A percentile compares a stretch with the other conserved stretches of the same genome.
These are phyloP conservation scores for Cicer arietinum DNA, from an alignment of 306 rosid genomes.

Conservation along the genomic window DNA sequence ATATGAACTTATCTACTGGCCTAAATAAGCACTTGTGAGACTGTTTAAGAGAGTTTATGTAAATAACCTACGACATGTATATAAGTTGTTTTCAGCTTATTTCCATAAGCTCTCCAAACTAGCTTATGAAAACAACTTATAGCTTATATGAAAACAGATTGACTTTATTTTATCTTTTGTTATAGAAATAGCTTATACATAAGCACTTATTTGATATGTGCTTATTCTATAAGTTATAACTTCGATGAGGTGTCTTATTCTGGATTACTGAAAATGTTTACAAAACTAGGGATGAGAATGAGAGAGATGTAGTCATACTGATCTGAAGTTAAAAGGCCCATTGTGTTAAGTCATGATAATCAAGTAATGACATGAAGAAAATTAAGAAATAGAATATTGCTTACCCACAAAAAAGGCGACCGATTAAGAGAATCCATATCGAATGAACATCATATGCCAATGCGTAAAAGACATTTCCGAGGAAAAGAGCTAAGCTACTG, in stretches of 20 bases:
- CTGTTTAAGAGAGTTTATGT: no score
- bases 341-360: constrained; percentile 22
- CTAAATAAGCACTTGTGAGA: no score
- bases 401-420: constrained; percentile 97
- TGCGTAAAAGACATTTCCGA: constrained; percentile 85
- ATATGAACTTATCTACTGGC: no score
- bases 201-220: no score
- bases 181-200: no score
- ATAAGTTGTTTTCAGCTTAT: no score
- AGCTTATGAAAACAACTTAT: no score
- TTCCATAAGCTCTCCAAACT: no score
- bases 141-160: no score
- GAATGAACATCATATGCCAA: constrained; percentile 84
- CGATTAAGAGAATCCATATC: constrained; percentile 88
- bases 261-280: not conserved
- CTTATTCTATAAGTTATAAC: no score
- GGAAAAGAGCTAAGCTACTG: constrained; percentile 84
- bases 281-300: not conserved
- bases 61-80: no score
- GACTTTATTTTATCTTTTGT: no score
- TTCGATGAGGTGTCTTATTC: constrained; percentile 1
- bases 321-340: constrained; percentile 21
- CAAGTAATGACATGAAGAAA: constrained; percentile 38
- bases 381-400: constrained; percentile 49
- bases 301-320: constrained; percentile 1